Evolutionary conservation across 768 basidiomycete species (phyloP).

Genomic region (Dictyophora rubrovolvata): DNA sequence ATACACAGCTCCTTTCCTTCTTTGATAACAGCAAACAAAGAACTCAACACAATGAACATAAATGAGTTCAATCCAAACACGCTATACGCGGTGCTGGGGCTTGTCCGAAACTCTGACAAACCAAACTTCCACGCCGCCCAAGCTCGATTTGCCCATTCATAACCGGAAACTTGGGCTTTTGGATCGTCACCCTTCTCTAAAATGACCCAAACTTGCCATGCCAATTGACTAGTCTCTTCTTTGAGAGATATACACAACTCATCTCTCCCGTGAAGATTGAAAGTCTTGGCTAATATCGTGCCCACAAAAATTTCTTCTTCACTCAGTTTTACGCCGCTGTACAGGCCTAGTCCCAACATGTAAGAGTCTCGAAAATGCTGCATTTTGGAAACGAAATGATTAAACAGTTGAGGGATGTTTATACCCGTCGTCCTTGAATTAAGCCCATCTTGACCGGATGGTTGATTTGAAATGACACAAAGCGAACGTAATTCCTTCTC

Average conservation of each 20-base stretch:
- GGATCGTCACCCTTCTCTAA: conserved; percentile 38
- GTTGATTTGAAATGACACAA: conserved; percentile 2
- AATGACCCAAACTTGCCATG: conserved; percentile 37
- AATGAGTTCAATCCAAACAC: neutral
- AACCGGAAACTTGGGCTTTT: conserved; percentile 14
- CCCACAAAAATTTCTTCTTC: conserved; percentile 61
- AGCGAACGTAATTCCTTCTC: conserved; percentile 7
- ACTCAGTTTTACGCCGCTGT: conserved; percentile 33
- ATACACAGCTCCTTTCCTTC: neutral
- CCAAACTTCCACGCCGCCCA: conserved; percentile 51
- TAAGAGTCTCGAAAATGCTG: conserved; percentile 36
- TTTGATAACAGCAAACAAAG: neutral
- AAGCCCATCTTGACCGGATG: conserved; percentile 11
- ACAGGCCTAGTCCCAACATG: conserved; percentile 31
- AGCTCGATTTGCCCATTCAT: conserved; percentile 34
- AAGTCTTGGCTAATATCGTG: conserved; percentile 53
- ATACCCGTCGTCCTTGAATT: conserved; percentile 3
- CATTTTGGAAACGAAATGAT: conserved; percentile 36
- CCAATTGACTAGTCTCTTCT: conserved; percentile 44
- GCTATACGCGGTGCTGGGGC: neutral
- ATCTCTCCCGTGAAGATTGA: conserved; percentile 43
- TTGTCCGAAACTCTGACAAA: conserved; percentile 11
- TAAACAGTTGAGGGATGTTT: conserved; percentile 15
- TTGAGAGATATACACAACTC: conserved; percentile 45
- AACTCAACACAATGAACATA: neutral